phyloP scores from a whole-genome alignment of 2,329 filamentous ascomycete genomes.

The Fusarium penzigii region DNA sequence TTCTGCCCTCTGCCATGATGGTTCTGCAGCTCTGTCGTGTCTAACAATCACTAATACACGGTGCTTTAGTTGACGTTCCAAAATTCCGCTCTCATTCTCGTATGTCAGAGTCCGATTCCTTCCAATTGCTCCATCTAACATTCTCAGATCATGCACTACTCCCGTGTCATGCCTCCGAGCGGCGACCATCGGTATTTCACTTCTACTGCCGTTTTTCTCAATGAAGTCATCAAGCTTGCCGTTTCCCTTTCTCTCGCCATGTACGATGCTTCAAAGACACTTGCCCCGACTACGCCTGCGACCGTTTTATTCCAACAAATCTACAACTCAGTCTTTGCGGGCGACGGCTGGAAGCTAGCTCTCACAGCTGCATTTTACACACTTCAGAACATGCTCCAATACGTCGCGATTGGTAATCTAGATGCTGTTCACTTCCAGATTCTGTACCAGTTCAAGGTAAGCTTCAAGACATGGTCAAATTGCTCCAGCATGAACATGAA shows the following conservation, averaged over 20 bases:
- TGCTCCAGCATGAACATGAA: neutral
- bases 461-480: conserved; percentile 9
- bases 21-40: neutral
- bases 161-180: conserved; percentile 83
- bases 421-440: conserved; percentile 93
- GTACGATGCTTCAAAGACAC: conserved; percentile 78
- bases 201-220: conserved; percentile 91
- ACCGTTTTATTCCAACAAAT: conserved; percentile 80
- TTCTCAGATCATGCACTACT: conserved; percentile 85
- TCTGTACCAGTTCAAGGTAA: conserved; percentile 86
- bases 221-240: conserved; percentile 86
- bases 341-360: conserved; percentile 92
- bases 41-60: conserved; percentile 12
- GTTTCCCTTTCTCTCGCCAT: conserved; percentile 85
- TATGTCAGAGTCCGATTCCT: conserved; percentile 36
- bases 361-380: conserved; percentile 89
- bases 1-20: neutral
- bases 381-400: conserved; percentile 90
- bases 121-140: conserved; percentile 22
- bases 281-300: conserved; percentile 77
- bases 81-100: conserved; percentile 76
- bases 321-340: conserved; percentile 77
- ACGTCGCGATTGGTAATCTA: conserved; percentile 86
- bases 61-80: conserved; percentile 64
- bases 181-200: conserved; percentile 88